Percentiles rank a stretch among this genome's conserved stretches.
These are phyloP conservation scores for Epichloe elymi DNA, from an alignment of 2,329 filamentous ascomycete genomes.

Conservation along the genomic window DNA sequence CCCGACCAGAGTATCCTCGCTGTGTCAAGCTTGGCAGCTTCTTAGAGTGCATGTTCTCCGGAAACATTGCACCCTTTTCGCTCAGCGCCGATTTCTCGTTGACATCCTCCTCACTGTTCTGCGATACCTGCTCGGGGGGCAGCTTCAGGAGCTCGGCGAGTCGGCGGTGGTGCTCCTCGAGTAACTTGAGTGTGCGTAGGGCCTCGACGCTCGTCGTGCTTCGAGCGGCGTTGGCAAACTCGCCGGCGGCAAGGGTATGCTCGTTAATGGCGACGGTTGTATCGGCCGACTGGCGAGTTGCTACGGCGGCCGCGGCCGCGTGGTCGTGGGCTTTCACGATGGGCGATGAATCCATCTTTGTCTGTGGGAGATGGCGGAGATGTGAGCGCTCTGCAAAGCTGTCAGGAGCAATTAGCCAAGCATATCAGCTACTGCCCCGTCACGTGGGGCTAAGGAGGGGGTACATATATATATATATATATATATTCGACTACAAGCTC, in stretches of 20 bases:
- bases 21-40: conserved; percentile 22
- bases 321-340: conserved; percentile 67
- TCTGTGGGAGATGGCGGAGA: not conserved
- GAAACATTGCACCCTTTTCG: conserved; percentile 15
- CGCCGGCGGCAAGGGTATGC: conserved; percentile 75
- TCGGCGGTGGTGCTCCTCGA: conserved; percentile 77
- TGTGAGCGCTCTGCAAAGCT: not conserved
- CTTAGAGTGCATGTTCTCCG: not conserved
- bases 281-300: conserved; percentile 60
- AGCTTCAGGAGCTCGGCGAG: conserved; percentile 72
- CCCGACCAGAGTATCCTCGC: conserved; percentile 45
- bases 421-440: too few species aligned
- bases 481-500: too few species aligned
- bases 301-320: conserved; percentile 70
- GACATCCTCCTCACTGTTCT: conserved; percentile 14
- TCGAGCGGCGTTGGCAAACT: conserved; percentile 74
- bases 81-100: conserved; percentile 8
- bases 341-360: conserved; percentile 24
- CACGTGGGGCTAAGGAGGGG: too few species aligned
- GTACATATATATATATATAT: too few species aligned
- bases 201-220: conserved; percentile 58
- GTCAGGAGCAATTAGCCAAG: not conserved
- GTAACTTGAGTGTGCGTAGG: conserved; percentile 66
- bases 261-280: conserved; percentile 75
- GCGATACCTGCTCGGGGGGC: conserved; percentile 35